A percentile compares a stretch with the other conserved stretches of the same genome.
phyloP scores from a whole-genome alignment of 306 rosid species.

The Mimosa bimucronata region DNA sequence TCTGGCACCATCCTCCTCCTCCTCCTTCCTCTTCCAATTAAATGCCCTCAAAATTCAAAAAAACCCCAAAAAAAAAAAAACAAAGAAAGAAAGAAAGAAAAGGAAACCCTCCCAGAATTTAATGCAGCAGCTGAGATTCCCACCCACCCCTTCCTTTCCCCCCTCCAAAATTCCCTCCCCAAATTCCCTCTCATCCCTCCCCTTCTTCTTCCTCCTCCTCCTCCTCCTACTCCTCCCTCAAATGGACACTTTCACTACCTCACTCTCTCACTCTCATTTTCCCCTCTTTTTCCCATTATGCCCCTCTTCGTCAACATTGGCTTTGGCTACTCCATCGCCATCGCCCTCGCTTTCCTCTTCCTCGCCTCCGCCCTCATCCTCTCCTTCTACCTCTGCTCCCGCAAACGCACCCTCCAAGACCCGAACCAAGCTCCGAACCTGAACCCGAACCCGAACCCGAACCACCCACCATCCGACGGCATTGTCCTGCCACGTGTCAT shows the following conservation, averaged over 20 bases:
- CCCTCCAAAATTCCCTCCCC: constrained; percentile 33
- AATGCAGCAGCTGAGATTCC: constrained; percentile 73
- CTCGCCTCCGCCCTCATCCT: constrained; percentile 80
- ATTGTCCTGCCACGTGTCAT: constrained; percentile 74
- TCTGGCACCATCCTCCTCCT: background rate
- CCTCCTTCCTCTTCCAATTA: background rate
- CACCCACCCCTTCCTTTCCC: constrained; percentile 63
- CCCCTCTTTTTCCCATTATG: constrained; percentile 2
- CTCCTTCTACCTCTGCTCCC: constrained; percentile 86
- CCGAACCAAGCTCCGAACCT: background rate
- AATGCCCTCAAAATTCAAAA: too few species aligned
- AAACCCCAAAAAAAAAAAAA: constrained; percentile 17
- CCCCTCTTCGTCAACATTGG: constrained; percentile 61
- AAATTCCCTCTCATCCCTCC: too few species aligned
- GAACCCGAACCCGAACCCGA: background rate
- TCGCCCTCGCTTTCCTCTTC: constrained; percentile 84
- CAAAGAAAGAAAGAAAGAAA: too few species aligned
- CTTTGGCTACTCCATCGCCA: constrained; percentile 92
- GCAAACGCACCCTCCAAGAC: constrained; percentile 17
- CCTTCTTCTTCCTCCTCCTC: too few species aligned
- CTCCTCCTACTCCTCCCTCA: background rate
- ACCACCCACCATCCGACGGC: constrained; percentile 53
- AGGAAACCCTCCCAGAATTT: constrained; percentile 47
- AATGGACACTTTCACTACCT: background rate
- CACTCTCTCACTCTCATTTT: background rate